phyloP scores from a whole-genome alignment of 192 early-diverging fungal species.

The Podila horticola region DNA sequence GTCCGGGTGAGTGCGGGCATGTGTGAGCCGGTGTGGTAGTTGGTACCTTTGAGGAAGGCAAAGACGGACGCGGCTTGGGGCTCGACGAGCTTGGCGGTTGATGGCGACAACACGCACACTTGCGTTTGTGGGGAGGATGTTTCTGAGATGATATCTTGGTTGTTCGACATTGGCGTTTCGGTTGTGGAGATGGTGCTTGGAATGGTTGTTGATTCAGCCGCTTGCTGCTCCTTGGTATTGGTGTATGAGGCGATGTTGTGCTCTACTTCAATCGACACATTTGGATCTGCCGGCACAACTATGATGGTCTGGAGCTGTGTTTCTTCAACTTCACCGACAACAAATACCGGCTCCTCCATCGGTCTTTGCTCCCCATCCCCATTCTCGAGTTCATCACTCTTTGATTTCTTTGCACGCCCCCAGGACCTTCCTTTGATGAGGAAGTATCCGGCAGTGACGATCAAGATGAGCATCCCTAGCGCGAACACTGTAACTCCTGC shows the following conservation, averaged over 20 bases:
- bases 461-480: constrained; percentile 23
- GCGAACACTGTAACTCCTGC: constrained; percentile 24
- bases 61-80: constrained; percentile 14
- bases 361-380: not conserved
- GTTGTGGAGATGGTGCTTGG: not conserved
- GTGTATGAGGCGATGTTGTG: not conserved
- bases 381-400: not conserved
- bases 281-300: not conserved
- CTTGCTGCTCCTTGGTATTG: not conserved
- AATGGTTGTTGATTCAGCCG: not conserved
- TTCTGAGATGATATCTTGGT: not conserved
- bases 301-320: not conserved
- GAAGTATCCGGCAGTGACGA: constrained; percentile 15
- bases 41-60: constrained; percentile 13
- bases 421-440: constrained; percentile 22
- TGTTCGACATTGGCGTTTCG: not conserved
- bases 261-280: not conserved
- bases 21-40: not conserved
- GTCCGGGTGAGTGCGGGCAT: constrained; percentile 25
- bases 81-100: constrained; percentile 14
- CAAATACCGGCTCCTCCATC: too few species aligned
- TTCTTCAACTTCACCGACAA: not conserved
- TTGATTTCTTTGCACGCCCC: not conserved
- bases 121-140: not conserved
- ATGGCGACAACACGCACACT: not conserved